Percentiles rank a stretch among this genome's conserved stretches.
phyloP scores from a whole-genome alignment of 805 yeast species.

The Priceomyces medius region DNA sequence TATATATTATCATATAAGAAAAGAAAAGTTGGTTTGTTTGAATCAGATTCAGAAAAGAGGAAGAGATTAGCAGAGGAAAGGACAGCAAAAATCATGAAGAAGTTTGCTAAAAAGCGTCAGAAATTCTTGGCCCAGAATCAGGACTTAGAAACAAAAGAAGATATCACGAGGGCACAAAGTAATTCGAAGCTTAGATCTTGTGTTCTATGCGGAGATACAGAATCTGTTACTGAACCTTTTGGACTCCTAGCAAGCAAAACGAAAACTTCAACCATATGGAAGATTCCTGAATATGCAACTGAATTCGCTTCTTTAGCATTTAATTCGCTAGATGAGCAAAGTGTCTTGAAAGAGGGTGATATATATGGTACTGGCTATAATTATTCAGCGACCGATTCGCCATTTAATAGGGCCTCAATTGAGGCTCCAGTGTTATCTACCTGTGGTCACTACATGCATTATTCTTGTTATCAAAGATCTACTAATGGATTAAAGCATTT shows the following conservation, averaged over 20 bases:
- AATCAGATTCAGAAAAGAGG: conserved; percentile 55
- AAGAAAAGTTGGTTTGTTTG: conserved; percentile 40
- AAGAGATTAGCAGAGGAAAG: conserved; percentile 61
- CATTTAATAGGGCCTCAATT: conserved; percentile 12
- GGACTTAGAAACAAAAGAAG: conserved; percentile 10
- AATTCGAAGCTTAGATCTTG: conserved; percentile 38
- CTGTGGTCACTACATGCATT: conserved; percentile 57
- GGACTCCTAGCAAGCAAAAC: conserved; percentile 58
- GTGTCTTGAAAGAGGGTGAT: conserved; percentile 16
- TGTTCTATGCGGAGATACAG: conserved; percentile 59
- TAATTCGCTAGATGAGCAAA: conserved; percentile 19
- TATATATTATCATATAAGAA: conserved; percentile 50
- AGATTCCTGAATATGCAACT: conserved; percentile 29
- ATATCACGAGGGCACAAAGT: conserved; percentile 7
- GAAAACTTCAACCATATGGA: conserved; percentile 50
- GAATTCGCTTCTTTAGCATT: conserved; percentile 20
- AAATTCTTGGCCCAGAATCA: conserved; percentile 43
- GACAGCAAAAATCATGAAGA: conserved; percentile 59
- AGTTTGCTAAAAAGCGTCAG: conserved; percentile 55
- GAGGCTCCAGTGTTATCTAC: conserved; percentile 35
- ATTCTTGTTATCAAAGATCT: conserved; percentile 38
- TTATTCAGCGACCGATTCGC: conserved; percentile 15
- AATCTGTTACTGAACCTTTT: conserved; percentile 45
- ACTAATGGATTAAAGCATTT: conserved; percentile 24
- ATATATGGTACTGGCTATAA: conserved; percentile 21